Percentiles rank a stretch among this genome's conserved stretches.
Evolutionary conservation across 2,329 filamentous ascomycete species (phyloP).

Genomic region (Davidsoniella eucalypti): DNA sequence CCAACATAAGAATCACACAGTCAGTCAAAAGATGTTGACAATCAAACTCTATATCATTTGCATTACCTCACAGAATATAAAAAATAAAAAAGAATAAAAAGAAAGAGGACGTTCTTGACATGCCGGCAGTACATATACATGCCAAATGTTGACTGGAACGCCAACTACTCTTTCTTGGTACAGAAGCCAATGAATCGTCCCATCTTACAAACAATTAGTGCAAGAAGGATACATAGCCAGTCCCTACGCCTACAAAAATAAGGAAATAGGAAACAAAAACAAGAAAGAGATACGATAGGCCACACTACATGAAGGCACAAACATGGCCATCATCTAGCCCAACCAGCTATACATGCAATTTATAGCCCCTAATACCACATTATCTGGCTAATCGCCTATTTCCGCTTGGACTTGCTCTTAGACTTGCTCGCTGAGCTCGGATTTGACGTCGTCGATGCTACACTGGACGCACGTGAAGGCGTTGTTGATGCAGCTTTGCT

Average conservation of each 20-base stretch:
- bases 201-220: no score
- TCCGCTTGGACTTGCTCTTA: constrained; percentile 37
- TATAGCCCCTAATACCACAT: neutral
- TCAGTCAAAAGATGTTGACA: no score
- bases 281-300: neutral
- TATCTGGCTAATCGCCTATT: constrained; percentile 17
- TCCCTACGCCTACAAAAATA: neutral
- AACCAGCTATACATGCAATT: neutral
- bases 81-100: no score
- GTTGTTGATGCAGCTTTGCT: constrained; percentile 62
- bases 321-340: neutral
- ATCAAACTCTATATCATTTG: no score
- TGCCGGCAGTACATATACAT: no score
- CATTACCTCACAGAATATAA: no score
- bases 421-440: constrained; percentile 21
- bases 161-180: no score
- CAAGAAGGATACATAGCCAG: no score
- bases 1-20: no score
- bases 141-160: no score
- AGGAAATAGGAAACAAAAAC: constrained; percentile 1
- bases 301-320: neutral
- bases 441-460: constrained; percentile 55
- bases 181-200: no score
- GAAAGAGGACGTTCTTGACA: no score
- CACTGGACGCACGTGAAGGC: constrained; percentile 75